Conservation (phyloP, 768 basidiomycete genomes). For the Russula sp. region DNA sequence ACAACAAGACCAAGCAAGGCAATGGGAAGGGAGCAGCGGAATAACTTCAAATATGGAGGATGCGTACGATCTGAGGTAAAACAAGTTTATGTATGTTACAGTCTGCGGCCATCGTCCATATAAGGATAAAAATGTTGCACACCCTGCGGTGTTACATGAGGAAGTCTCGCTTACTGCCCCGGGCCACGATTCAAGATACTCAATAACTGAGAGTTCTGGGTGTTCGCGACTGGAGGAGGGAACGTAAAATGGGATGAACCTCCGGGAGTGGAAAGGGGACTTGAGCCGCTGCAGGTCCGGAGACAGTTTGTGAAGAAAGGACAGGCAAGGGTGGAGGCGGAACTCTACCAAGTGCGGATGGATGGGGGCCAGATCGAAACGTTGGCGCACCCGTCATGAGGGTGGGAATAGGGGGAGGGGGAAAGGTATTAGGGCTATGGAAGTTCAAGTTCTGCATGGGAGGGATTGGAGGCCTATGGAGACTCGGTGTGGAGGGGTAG, state of each 20-base stretch:
- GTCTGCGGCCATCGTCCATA: slow-evolving; percentile 25
- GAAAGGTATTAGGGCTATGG: slow-evolving; percentile 5
- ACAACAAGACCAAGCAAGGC: slow-evolving; percentile 18
- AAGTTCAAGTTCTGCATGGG: slow-evolving; percentile 14
- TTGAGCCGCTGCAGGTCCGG: slow-evolving; percentile 3
- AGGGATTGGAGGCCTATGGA: slow-evolving; percentile 18
- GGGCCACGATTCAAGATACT: slow-evolving; percentile 26
- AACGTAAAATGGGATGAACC: slow-evolving; percentile 8
- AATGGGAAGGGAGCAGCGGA: slow-evolving; percentile 13
- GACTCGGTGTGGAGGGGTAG: slow-evolving; percentile 20
- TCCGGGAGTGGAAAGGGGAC: slow-evolving; percentile 5
- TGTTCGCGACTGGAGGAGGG: background rate
- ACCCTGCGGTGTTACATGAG: slow-evolving; percentile 4
- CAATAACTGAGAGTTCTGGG: slow-evolving; percentile 20
- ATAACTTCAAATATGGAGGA: slow-evolving; percentile 25
- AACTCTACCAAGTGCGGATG: slow-evolving; percentile 9
- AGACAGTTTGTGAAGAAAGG: slow-evolving; percentile 17
- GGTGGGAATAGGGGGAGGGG: slow-evolving; percentile 11
- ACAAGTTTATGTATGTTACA: slow-evolving; percentile 26
- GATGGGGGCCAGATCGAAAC: slow-evolving; percentile 26
- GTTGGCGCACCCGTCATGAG: slow-evolving; percentile 15
- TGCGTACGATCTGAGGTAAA: slow-evolving; percentile 23
- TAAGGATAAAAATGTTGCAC: slow-evolving; percentile 15
- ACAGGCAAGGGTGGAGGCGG: slow-evolving; percentile 23
- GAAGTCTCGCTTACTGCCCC: slow-evolving; percentile 18